These are phyloP conservation scores for Metschnikowia dekortorum DNA, from an alignment of 805 yeast genomes.

Conservation along the genomic window DNA sequence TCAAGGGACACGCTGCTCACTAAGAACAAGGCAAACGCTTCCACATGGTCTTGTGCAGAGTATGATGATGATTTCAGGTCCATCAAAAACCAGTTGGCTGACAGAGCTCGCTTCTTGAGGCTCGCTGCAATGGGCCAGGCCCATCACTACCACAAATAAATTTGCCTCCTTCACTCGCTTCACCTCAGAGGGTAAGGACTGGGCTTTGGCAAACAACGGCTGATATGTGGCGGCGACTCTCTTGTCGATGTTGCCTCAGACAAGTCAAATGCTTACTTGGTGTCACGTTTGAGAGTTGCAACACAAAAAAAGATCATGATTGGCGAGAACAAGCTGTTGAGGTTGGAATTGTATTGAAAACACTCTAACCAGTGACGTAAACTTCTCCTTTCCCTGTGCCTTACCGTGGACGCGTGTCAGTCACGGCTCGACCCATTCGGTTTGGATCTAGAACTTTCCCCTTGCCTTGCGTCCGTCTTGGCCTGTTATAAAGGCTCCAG, in stretches of 20 bases:
- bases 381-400: no score
- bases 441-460: no score
- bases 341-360: no score
- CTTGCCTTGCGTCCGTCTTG: no score
- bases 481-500: no score
- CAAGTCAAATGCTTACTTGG: constrained; percentile 69
- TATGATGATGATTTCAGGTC: constrained; percentile 71
- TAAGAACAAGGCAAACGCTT: constrained; percentile 43
- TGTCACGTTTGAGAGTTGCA: no score
- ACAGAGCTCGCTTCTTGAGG: constrained; percentile 71
- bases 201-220: constrained; percentile 89
- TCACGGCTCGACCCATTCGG: no score
- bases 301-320: no score
- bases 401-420: no score
- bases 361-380: no score
- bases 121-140: constrained; percentile 90
- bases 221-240: constrained; percentile 98
- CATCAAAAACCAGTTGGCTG: constrained; percentile 65
- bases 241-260: constrained; percentile 87
- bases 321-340: no score
- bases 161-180: constrained; percentile 34
- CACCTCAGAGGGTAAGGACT: constrained; percentile 27
- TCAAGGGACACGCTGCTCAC: constrained; percentile 17
- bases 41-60: constrained; percentile 53
- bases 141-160: constrained; percentile 50